These are phyloP conservation scores for Chamaenerion angustifolium DNA, from an alignment of 345 rosid species.

Conservation along the genomic window DNA sequence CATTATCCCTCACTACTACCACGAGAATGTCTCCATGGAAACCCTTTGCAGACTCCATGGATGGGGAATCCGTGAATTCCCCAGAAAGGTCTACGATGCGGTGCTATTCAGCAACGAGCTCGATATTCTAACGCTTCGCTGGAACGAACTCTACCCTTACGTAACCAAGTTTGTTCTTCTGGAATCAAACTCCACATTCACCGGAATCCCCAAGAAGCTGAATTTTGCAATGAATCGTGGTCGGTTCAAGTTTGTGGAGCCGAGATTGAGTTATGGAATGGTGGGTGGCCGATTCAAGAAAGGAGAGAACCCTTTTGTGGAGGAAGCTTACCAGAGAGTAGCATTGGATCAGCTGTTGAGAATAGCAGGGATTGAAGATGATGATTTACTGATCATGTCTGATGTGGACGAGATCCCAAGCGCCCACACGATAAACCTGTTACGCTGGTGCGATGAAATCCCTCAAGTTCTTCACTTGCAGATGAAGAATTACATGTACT, in stretches of 20 bases:
- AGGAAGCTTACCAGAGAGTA: conserved; percentile 10
- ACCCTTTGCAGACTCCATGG: conserved; percentile 31
- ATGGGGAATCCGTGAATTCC: conserved; percentile 26
- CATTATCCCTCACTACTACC: conserved; percentile 22
- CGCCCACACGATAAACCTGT: conserved; percentile 33
- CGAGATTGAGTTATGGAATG: conserved; percentile 25
- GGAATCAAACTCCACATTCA: conserved; percentile 26
- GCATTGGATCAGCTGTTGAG: conserved; percentile 1
- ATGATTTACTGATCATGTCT: conserved; percentile 6
- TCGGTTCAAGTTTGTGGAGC: conserved; percentile 21
- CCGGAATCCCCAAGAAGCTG: conserved; percentile 17
- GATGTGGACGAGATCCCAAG: conserved; percentile 11
- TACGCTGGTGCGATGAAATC: conserved; percentile 42
- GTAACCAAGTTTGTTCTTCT: conserved; percentile 23
- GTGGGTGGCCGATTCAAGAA: conserved; percentile 26
- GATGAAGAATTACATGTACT: conserved; percentile 38
- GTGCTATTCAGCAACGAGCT: conserved; percentile 27
- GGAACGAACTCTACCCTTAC: conserved; percentile 28
- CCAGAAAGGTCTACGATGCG: conserved; percentile 29
- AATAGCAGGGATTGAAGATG: conserved; percentile 1
- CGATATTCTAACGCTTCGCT: conserved; percentile 19
- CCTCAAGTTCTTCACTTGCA: conserved; percentile 34
- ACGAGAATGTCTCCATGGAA: conserved; percentile 24
- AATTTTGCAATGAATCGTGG: conserved; percentile 18
- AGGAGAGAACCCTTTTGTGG: conserved; percentile 28